Base-by-base conservation (phyloP, 2,329 filamentous ascomycete species). In the Cladosporium cucumerinum region DNA sequence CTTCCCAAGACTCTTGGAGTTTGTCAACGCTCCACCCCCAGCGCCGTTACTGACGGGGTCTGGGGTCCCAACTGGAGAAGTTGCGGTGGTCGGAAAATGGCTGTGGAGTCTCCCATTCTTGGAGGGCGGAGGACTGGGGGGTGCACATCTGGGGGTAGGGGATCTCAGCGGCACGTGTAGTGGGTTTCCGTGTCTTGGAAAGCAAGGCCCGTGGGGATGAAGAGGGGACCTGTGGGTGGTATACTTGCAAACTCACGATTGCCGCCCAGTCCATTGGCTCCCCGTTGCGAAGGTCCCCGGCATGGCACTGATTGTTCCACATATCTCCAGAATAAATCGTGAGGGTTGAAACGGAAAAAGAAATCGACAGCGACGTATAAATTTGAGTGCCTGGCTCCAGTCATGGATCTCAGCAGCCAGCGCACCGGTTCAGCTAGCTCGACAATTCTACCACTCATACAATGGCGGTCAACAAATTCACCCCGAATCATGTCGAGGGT, bases 401-500 rank as follows among this genome's bases (percentile, higher is more conserved):
- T 21, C 39, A 46, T 46, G n/a, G 39, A 21, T 46, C 39, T 21
- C 39, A 46, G n/a, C 39, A 46, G 39, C 39, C 39, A 21, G 39
- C 8, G 39, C 39, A 21, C 39, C 39, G 39, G 39, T 21, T 5
- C 39, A 46, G 14, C 39, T 46, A 10, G 39, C 39, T 46, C 39
- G 39, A 21, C 39, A 21, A n/a, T 46, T 8, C 23, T 11, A 23
- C 12, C 39, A 39, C 46, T 18, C 14, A 23, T 39, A 14, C 60
- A 46, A 62, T 62, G 60, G 36, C 49, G 30, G 39, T 49, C 52
- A 30, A 63, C 51, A 57, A 61, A 25, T 32, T 51, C 28, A 30
- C 43, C 2, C 58, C 58, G 1, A 23, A 51, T 10, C 18, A 36
- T 61, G 43, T 61, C 30, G 58, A 61, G 26, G 43, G 39, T 28